Percentiles rank a stretch among this genome's conserved stretches.
phyloP scores from a whole-genome alignment of 306 rosid genomes.

The Geum urbanum region DNA sequence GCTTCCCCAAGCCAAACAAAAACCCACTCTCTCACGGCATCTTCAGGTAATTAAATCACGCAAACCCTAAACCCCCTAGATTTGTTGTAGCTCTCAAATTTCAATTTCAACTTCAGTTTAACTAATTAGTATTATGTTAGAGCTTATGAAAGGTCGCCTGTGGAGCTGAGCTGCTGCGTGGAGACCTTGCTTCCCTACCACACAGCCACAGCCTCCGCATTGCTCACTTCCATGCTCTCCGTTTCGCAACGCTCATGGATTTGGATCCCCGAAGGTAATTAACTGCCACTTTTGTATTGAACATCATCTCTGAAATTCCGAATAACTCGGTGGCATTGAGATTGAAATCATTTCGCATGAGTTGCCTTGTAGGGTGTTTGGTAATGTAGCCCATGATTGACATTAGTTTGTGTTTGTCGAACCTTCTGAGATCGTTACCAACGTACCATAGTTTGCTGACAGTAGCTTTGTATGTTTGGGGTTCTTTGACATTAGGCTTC shows the following conservation, averaged over 20 bases:
- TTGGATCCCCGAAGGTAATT: conserved; percentile 86
- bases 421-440: too few species aligned
- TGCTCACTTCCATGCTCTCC: conserved; percentile 85
- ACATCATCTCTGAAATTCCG: too few species aligned
- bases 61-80: not conserved
- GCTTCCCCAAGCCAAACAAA: conserved; percentile 47
- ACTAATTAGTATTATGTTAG: not conserved
- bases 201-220: conserved; percentile 85
- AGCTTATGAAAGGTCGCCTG: conserved; percentile 50
- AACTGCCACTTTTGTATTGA: not conserved
- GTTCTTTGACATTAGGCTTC: too few species aligned
- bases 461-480: too few species aligned
- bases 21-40: too few species aligned
- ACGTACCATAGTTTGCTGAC: too few species aligned
- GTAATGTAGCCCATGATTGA: too few species aligned
- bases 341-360: too few species aligned
- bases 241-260: conserved; percentile 59
- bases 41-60: not conserved
- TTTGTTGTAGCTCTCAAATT: not conserved
- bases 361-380: too few species aligned
- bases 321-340: too few species aligned
- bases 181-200: conserved; percentile 87
- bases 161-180: conserved; percentile 72
- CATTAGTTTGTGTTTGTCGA: too few species aligned
- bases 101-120: not conserved